These are phyloP conservation scores for Pseudogymnoascus sp. DNA, from an alignment of 2,329 filamentous ascomycete species.

Conservation along the genomic window DNA sequence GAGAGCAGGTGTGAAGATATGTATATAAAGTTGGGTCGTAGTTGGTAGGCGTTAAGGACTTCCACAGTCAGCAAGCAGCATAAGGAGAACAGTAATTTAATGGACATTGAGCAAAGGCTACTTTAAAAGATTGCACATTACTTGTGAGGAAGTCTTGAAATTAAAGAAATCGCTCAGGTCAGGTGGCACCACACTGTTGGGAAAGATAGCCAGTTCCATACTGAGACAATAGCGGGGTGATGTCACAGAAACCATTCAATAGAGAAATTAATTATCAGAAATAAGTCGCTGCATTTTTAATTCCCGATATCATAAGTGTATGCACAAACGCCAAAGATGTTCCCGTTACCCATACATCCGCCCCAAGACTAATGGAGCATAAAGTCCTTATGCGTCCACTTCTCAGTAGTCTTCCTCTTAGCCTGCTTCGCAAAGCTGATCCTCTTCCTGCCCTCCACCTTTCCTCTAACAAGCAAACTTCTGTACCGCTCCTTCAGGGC, in stretches of 20 bases:
- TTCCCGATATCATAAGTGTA: conserved; percentile 8
- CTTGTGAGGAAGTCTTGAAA: not conserved
- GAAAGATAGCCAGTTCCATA: not conserved
- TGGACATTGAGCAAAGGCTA: not conserved
- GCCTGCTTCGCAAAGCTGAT: conserved; percentile 76
- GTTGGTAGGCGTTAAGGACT: not conserved
- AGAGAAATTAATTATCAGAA: not conserved
- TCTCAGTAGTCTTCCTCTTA: conserved; percentile 78
- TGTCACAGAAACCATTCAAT: not conserved
- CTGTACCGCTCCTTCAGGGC: conserved; percentile 86
- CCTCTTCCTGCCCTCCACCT: conserved; percentile 74
- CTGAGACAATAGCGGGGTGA: not conserved
- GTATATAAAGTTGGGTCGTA: not conserved
- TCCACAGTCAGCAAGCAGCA: conserved; percentile 3
- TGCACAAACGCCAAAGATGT: not conserved
- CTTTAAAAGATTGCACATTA: not conserved
- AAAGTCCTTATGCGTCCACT: conserved; percentile 98
- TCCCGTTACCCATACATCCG: not conserved
- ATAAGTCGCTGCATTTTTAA: conserved; percentile 8
- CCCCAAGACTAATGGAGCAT: conserved; percentile 26
- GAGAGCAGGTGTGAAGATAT: not conserved
- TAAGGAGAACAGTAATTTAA: conserved; percentile 6
- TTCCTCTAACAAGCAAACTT: conserved; percentile 79
- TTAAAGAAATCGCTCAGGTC: not conserved
- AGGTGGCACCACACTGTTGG: not conserved